Conservation (phyloP, 2,329 filamentous ascomycete genomes). For the Zymoseptoria ardabiliae region DNA sequence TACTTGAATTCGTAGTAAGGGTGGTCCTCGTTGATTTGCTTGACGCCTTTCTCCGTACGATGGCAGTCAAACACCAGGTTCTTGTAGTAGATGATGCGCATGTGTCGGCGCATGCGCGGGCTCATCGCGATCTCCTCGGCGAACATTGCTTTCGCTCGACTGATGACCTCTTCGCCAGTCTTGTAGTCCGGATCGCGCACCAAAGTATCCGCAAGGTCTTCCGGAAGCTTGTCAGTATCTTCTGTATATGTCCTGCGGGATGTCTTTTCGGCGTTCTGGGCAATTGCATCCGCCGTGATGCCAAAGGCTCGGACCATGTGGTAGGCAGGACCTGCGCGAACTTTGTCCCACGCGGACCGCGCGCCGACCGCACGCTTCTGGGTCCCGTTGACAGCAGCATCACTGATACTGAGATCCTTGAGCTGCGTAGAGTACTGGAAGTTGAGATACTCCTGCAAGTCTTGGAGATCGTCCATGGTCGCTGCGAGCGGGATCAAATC, state of each 20-base stretch:
- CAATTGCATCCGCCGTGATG: conserved; percentile 80
- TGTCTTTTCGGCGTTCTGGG: conserved; percentile 69
- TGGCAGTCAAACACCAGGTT: conserved; percentile 78
- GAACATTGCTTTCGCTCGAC: conserved; percentile 78
- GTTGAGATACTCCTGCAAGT: conserved; percentile 91
- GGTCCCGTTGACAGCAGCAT: conserved; percentile 55
- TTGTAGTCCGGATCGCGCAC: conserved; percentile 63
- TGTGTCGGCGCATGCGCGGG: conserved; percentile 80
- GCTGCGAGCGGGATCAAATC: conserved; percentile 72
- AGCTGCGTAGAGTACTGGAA: conserved; percentile 84
- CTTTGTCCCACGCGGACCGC: conserved; percentile 72
- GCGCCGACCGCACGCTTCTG: conserved; percentile 79
- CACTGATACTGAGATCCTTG: conserved; percentile 65
- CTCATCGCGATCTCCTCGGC: conserved; percentile 83
- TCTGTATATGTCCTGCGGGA: conserved; percentile 70
- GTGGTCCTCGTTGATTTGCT: conserved; percentile 88
- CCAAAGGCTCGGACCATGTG: conserved; percentile 82
- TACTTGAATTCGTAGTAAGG: conserved; percentile 99
- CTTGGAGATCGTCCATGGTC: conserved; percentile 91
- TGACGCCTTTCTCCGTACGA: conserved; percentile 87
- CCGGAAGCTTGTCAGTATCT: conserved; percentile 69
- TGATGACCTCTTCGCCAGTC: conserved; percentile 67
- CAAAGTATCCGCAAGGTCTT: conserved; percentile 78
- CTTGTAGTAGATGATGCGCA: conserved; percentile 76
- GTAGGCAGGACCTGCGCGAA: conserved; percentile 73